Percentiles rank a stretch among this genome's conserved stretches.
Evolutionary conservation across 2,329 filamentous ascomycete genomes (phyloP).

Genomic region (Neofusicoccum ribis): DNA sequence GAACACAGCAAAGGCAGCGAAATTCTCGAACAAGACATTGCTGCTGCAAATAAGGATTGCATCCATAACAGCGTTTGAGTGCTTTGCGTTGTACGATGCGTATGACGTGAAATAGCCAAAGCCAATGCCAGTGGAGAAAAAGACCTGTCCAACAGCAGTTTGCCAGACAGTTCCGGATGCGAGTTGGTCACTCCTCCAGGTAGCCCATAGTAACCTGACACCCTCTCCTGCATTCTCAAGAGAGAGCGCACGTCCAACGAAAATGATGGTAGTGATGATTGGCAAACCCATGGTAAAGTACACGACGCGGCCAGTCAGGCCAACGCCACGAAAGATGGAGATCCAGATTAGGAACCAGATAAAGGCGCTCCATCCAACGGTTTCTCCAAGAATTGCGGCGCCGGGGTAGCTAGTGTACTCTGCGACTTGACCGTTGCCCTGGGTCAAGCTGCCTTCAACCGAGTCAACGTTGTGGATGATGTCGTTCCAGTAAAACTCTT

Average conservation of each 20-base stretch:
- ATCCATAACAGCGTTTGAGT: slow-evolving; percentile 62
- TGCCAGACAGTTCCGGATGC: slow-evolving; percentile 58
- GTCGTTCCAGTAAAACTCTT: slow-evolving; percentile 53
- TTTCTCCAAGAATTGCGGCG: slow-evolving; percentile 54
- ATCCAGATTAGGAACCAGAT: slow-evolving; percentile 62
- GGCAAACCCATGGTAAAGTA: slow-evolving; percentile 65
- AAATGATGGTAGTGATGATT: slow-evolving; percentile 57
- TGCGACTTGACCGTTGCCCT: slow-evolving; percentile 41
- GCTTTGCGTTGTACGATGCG: slow-evolving; percentile 57
- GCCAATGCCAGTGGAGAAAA: slow-evolving; percentile 60
- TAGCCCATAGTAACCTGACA: slow-evolving; percentile 51
- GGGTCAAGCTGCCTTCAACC: slow-evolving; percentile 34
- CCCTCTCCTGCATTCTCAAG: slow-evolving; percentile 57
- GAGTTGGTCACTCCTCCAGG: slow-evolving; percentile 53
- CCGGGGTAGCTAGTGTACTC: slow-evolving; percentile 52
- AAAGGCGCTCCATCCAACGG: slow-evolving; percentile 59
- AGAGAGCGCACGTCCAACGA: slow-evolving; percentile 56
- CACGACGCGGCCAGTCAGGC: slow-evolving; percentile 58
- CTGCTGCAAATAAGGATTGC: slow-evolving; percentile 57
- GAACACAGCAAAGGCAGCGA: slow-evolving; percentile 53
- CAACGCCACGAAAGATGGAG: slow-evolving; percentile 60
- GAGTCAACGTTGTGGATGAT: slow-evolving; percentile 51
- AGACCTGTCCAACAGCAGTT: slow-evolving; percentile 61
- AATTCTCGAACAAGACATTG: slow-evolving; percentile 59
- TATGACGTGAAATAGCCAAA: slow-evolving; percentile 62